Conservation (phyloP, 1,284 basidiomycete genomes). For the Phellopilus nigrolimitatus region DNA sequence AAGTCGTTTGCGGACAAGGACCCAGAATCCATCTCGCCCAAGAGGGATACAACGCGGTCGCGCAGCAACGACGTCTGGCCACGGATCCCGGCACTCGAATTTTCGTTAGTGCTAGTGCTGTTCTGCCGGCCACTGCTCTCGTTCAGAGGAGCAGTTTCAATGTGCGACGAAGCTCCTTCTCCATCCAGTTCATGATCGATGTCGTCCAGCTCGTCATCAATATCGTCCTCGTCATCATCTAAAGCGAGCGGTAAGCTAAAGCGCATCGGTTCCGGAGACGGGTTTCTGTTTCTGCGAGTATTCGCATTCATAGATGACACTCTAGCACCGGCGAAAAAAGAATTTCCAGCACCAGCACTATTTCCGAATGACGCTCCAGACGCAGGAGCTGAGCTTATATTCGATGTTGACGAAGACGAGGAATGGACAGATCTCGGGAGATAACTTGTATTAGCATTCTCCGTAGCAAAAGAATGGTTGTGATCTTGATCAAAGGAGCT, state of each 20-base stretch:
- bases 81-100: too few species aligned
- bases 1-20: too few species aligned
- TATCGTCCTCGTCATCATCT: slow-evolving; percentile 6
- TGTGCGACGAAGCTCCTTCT: background rate
- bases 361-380: background rate
- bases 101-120: too few species aligned
- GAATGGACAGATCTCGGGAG: background rate
- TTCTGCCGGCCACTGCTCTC: too few species aligned
- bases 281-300: background rate
- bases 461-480: background rate
- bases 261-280: background rate
- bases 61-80: too few species aligned
- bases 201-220: slow-evolving; percentile 6
- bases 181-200: slow-evolving; percentile 7
- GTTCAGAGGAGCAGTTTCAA: too few species aligned
- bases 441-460: background rate
- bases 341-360: background rate
- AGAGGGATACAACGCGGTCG: too few species aligned
- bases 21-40: too few species aligned
- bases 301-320: background rate
- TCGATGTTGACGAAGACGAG: background rate
- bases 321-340: background rate
- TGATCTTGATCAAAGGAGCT: background rate
- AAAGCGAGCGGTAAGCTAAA: background rate
- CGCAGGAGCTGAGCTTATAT: background rate